Conservation (phyloP, 371 early-diverging fungal species). For the Mucor racemosus region DNA sequence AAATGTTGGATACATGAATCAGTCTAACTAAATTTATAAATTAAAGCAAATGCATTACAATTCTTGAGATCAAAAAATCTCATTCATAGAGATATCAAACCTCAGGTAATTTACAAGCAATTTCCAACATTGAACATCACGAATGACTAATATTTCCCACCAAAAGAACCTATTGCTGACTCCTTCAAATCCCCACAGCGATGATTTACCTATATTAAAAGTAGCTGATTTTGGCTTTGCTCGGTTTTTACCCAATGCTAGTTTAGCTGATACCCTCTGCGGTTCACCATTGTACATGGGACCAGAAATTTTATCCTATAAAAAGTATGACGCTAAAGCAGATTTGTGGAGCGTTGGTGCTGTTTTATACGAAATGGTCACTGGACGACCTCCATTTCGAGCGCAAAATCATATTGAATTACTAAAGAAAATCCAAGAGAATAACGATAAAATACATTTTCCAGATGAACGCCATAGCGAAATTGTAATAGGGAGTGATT, state of each 20-base stretch:
- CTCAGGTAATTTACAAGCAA: constrained; percentile 67
- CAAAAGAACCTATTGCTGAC: constrained; percentile 80
- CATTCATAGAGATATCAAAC: constrained; percentile 98
- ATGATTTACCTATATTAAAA: constrained; percentile 77
- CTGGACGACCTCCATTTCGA: constrained; percentile 90
- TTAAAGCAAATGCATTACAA: constrained; percentile 76
- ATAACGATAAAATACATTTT: constrained; percentile 81
- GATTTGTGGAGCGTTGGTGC: constrained; percentile 98
- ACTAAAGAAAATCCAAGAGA: constrained; percentile 82
- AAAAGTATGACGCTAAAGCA: constrained; percentile 92
- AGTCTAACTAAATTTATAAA: not conserved
- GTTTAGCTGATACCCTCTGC: constrained; percentile 93
- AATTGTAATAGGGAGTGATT: constrained; percentile 62
- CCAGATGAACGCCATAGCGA: constrained; percentile 69
- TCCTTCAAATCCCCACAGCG: constrained; percentile 32
- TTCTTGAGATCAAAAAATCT: constrained; percentile 85
- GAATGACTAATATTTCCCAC: not conserved
- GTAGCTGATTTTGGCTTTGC: constrained; percentile 98
- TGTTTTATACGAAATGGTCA: constrained; percentile 92
- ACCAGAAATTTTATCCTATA: constrained; percentile 91
- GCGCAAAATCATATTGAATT: constrained; percentile 94
- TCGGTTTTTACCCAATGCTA: constrained; percentile 78
- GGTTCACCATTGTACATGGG: constrained; percentile 98
- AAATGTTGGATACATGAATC: not conserved
- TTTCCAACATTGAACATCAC: too few relatives aligned